Percentiles rank a stretch among this genome's conserved stretches.
Conservation (phyloP, 202 grass and related monocot species). For the Digitaria exilis region DNA sequence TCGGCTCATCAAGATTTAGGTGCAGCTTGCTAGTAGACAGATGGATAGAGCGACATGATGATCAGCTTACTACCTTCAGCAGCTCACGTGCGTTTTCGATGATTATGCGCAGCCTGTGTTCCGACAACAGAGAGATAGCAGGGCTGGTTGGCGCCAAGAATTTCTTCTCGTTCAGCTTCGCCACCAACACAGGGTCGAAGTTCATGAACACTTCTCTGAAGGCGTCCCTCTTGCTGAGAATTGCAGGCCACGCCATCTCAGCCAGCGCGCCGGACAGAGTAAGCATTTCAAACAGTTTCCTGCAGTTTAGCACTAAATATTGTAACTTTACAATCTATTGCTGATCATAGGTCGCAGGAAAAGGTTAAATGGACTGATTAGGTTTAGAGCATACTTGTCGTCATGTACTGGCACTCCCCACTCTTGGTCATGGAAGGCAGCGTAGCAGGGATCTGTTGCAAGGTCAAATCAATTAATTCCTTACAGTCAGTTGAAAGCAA, state of each 20-base stretch:
- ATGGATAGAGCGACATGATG: neutral
- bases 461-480: constrained; percentile 40
- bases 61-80: constrained; percentile 71
- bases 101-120: constrained; percentile 71
- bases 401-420: constrained; percentile 95
- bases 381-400: constrained; percentile 71
- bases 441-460: constrained; percentile 84
- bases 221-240: constrained; percentile 84
- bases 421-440: constrained; percentile 89
- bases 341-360: neutral
- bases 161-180: constrained; percentile 85
- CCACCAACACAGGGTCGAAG: constrained; percentile 73
- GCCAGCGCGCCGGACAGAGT: constrained; percentile 87
- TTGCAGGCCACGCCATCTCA: constrained; percentile 87
- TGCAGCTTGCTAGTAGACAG: too few relatives aligned
- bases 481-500: constrained; percentile 40
- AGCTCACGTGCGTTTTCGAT: constrained; percentile 89
- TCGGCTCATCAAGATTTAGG: constrained; percentile 27
- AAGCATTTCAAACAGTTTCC: constrained; percentile 94
- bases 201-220: constrained; percentile 94
- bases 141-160: constrained; percentile 57
- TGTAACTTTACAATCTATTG: constrained; percentile 56
- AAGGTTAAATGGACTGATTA: neutral
- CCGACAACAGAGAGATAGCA: constrained; percentile 73
- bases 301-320: constrained; percentile 46